A percentile compares a stretch with the other conserved stretches of the same genome.
Conservation (phyloP, 345 rosid genomes). For the Geranium brycei region DNA sequence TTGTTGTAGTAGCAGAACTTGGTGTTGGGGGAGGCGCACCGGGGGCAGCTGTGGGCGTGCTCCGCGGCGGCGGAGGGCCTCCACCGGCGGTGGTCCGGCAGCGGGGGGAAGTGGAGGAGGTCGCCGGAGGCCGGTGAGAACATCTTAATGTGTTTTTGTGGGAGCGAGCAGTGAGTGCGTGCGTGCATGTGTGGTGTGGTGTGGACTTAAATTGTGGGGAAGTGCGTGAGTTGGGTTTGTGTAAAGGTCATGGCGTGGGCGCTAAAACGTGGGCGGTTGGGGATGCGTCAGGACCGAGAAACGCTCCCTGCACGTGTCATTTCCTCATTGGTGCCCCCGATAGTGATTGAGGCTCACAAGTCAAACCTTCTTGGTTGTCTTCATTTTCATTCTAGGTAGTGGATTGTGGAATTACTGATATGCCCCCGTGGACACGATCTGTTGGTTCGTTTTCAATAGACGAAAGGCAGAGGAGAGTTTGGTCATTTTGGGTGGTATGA, state of each 20-base stretch:
- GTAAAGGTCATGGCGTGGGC: slow-evolving; percentile 6
- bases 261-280: slow-evolving; percentile 60
- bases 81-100: slow-evolving; percentile 15
- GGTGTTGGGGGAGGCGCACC: slow-evolving; percentile 72
- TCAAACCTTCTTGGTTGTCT: slow-evolving; percentile 11
- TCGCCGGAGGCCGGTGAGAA: too few species aligned
- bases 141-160: not conserved
- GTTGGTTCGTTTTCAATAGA: too few species aligned
- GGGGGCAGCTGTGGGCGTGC: slow-evolving; percentile 72
- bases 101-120: too few species aligned
- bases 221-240: slow-evolving; percentile 12
- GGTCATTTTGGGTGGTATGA: not conserved
- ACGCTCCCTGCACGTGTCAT: slow-evolving; percentile 12
- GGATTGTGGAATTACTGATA: too few species aligned
- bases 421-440: too few species aligned
- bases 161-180: not conserved
- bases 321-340: slow-evolving; percentile 12
- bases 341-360: slow-evolving; percentile 14
- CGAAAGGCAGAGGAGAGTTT: not conserved
- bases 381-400: not conserved
- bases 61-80: slow-evolving; percentile 62
- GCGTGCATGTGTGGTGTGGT: slow-evolving; percentile 34
- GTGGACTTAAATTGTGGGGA: slow-evolving; percentile 6
- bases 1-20: slow-evolving; percentile 85
- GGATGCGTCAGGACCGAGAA: slow-evolving; percentile 34